Evolutionary conservation across 2,329 filamentous ascomycete genomes (phyloP), one percentile per base, ranked within the genome.

Genomic region (Colletotrichum plurivorum): DNA sequence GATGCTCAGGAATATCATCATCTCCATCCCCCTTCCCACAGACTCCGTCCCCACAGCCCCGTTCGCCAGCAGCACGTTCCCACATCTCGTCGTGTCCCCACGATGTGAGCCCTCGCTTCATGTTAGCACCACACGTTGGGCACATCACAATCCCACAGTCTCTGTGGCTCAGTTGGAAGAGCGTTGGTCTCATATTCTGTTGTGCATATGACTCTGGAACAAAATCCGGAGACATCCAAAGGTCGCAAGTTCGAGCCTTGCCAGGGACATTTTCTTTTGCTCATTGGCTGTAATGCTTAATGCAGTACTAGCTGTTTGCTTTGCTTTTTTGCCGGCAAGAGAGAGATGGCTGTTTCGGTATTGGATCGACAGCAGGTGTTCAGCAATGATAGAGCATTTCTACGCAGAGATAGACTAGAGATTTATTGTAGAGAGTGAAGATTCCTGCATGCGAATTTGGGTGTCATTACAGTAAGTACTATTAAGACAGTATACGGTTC

Each of bases 81-180:
- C 41, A 43, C 5, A 36, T 36, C 55, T 4, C 1, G 15, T 27
- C 2, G 13, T 4, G 41, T 12, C n/a, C 55, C 41, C 55, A 58
- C 41, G 16, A 48, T 27, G 22, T 4, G 25, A 25, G 55, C 55
- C 41, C 41, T 58, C 16, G 55, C 20, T 20, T 36, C 16, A 13
- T 46, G 0, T 5, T 1, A 5, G 18, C 41, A 46, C 13, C 41
- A 41, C 45, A 22, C 39, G n/a, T 22, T 1, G 2, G 1, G 12
- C 22, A 22, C 16, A 57, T 20, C 41, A 58, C 3, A 58, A 48
- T 43, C 41, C 43, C 16, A 16, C 10, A 5, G 55, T 58, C 55
- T 58, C 43, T 41, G 55, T 58, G 55, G 55, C 55, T 58, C 55
- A 58, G 55, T 58, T 41, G 55, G 55, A 45, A 58, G 55, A 58